A percentile compares a stretch with the other conserved stretches of the same genome.
Conservation (phyloP, 768 basidiomycete genomes). For the Strobilomyces dryophilus region DNA sequence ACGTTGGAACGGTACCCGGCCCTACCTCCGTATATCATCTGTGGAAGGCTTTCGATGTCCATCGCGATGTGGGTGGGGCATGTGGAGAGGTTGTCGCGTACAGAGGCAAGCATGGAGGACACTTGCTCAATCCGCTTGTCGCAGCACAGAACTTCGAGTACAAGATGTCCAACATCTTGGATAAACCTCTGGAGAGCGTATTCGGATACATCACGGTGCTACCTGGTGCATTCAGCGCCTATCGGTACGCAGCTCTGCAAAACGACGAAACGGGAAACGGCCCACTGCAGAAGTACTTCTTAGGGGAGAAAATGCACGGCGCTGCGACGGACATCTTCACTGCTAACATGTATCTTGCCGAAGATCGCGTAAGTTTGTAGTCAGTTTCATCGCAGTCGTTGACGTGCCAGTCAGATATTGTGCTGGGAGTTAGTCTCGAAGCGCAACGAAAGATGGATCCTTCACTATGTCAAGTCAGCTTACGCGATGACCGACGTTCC, state of each 20-base stretch:
- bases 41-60: too few relatives aligned
- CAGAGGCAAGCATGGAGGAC: too few relatives aligned
- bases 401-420: slow-evolving; percentile 54
- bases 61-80: too few relatives aligned
- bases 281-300: not conserved
- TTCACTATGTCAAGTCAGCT: slow-evolving; percentile 96
- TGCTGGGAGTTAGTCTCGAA: slow-evolving; percentile 49
- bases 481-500: slow-evolving; percentile 92
- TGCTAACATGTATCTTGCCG: slow-evolving; percentile 94
- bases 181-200: slow-evolving; percentile 80
- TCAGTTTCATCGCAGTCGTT: not conserved
- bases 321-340: slow-evolving; percentile 89
- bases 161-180: slow-evolving; percentile 90
- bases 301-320: slow-evolving; percentile 56
- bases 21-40: too few relatives aligned
- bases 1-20: too few relatives aligned
- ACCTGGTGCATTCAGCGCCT: slow-evolving; percentile 90
- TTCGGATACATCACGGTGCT: slow-evolving; percentile 43
- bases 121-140: too few relatives aligned
- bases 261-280: slow-evolving; percentile 63
- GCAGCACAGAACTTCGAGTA: slow-evolving; percentile 46
- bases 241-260: slow-evolving; percentile 85
- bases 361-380: slow-evolving; percentile 59
- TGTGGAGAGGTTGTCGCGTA: too few relatives aligned
- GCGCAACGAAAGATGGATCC: slow-evolving; percentile 78